Evolutionary conservation across 768 basidiomycete genomes (phyloP), one percentile per base, ranked within the genome.

Genomic region (Boletus sp.): DNA sequence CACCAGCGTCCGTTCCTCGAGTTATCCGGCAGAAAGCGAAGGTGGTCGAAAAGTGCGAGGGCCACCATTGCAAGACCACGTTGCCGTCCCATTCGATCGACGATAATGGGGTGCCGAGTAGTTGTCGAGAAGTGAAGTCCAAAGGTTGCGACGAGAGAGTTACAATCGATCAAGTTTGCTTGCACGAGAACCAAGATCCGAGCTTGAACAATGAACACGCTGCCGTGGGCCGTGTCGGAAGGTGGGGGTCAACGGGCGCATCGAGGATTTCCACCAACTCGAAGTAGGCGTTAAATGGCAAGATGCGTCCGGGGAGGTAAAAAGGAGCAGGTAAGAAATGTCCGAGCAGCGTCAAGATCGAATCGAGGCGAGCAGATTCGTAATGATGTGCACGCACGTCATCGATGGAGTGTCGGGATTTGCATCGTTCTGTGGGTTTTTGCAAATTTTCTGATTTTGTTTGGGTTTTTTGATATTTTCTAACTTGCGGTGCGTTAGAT

Each of bases 401-500:
- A 35, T 58, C 30, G n/a, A 49, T 10, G 17, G 20, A n/a, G n/a
- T n/a, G n/a, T 17, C 29, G 30, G 9, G 42, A 30, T 7, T 33
- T 24, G 49, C 10, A 48, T 30, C 49, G 45, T 56, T 30, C 37
- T 7, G 15, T 47, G 45, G 37, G 24, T 49, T 55, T 39, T 39
- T 30, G 47, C 42, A 7, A 18, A 35, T 56, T 59, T 55, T 55
- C 42, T n/a, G n/a, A 20, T 49, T 54, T 49, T 57, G n/a, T n/a
- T 49, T 24, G 24, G 54, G 12, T 40, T 52, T 50, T 50, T 55
- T 4, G 17, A 3, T n/a, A n/a, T 29, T 47, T 33, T 55, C 18
- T 41, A 7, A 24, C 24, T 5, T 18, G 37, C 2, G 10, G 29
- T 14, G 48, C 2, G n/a, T 58, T 7, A 46, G 44, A 3, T 7